Base-by-base conservation (phyloP, 441 rosid species). In the Macaranga tanarius region DNA sequence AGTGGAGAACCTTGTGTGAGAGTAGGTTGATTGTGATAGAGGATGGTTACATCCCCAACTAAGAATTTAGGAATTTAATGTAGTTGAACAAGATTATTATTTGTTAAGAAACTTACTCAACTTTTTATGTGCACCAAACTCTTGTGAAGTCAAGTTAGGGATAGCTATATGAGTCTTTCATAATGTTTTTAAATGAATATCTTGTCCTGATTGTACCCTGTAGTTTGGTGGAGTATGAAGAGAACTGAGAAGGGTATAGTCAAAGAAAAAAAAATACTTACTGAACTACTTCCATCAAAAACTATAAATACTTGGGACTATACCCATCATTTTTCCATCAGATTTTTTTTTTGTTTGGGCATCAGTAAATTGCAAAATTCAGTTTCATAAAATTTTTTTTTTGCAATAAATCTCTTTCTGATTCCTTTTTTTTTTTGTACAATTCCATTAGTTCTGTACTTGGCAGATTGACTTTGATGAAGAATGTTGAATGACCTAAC, bases 11-110 rank as follows among this genome's bases (percentile, higher is more conserved):
- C 55, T 40, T 58, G 47, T 68, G 12, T 40, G 58, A 19, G 54
- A 38, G 26, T 61, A 55, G 51, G 61, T 45, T 65, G 28, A 67
- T 76, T 38, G 61, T 51, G 38, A 70, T 9, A 51, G 63, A 71
- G 60, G 22, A 6, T 56, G 22, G 51, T 34, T 38, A 62, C 11
- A 5, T 67, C 10, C 7, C 13, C 3, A 52, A 4, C 56, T 50
- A 31, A 60, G 3, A 13, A 13, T 12, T 4, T 12, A 25, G 28
- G 63, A 28, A 59, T 15, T 28, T 59, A 28, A 12, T 59, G 17
- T 28, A 6, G 31, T 57, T 12, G 16, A 57, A 28, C 16, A 22
- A 57, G 28, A 10, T 15, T 12, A 2, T 48, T 15, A 48, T 10
- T 57, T 11, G 31, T 23, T 57, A 50, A 62, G 15, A 67, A 52